Evolutionary conservation across 176 grass and related monocot genomes (phyloP), one percentile per base, ranked within the genome.

Genomic region (Neostapfia colusana): DNA sequence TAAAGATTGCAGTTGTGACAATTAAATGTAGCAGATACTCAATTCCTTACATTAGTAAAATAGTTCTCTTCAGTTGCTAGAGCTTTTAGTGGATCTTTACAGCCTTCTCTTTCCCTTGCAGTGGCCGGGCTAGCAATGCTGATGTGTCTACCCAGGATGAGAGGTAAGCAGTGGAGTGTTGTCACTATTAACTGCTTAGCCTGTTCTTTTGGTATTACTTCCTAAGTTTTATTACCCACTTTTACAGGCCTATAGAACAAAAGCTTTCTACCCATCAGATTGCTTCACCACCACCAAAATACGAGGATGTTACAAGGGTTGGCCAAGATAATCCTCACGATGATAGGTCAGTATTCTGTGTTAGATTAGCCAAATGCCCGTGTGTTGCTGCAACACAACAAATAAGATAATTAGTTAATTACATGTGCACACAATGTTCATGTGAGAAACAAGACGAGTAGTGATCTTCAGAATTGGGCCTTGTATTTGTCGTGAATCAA

Each of bases 211-310:
- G 14, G 41, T 88, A 51, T 16, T 69, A 72, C 49, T 60, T 42
- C 25, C 56, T 79, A 83, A 80, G 31, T 31, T 66, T 7, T 42
- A 36, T 54, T 20, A 42, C 48, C 51, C 72, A 4, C 34, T 65
- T 38, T 43, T 64, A 55, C 87, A 98, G 95, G 48, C 78, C 83
- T 75, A 82, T 92, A 0, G 89, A 95, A 72, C 83, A 73, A 50
- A 95, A 88, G 65, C 61, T 83, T 82, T 92, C 95, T 71, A 87
- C 87, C 49, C 89, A 91, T 70, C 89, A 92, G 82, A 77, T 87
- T 71, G 80, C 85, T 78, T 93, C 87, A 68, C 92, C 92, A 49
- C 95, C 91, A 37, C 95, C 95, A 11, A 88, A 39, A 72, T 99
- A 95, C 54, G 95, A 99, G 81, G 89, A 95, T 84, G 85, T 77